Conservation (phyloP, 2,329 filamentous ascomycete species). For the Biscogniauxia marginata region DNA sequence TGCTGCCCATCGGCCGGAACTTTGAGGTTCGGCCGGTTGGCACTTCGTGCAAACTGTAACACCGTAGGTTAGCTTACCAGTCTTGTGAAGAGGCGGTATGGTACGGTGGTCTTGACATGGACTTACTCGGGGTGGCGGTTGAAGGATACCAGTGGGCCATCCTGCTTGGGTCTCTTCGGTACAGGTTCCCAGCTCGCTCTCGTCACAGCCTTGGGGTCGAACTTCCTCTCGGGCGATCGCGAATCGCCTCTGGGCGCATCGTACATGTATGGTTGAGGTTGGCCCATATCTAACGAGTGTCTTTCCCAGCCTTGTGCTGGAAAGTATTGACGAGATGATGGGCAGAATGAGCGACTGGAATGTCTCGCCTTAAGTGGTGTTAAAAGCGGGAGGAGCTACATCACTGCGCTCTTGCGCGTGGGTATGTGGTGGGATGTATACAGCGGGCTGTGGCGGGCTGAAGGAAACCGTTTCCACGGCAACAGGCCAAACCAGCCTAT, state of each 20-base stretch:
- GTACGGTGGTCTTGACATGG: neutral
- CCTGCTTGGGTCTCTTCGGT: constrained; percentile 59
- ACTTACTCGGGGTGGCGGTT: constrained; percentile 84
- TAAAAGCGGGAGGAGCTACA: constrained; percentile 6
- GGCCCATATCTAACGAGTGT: constrained; percentile 26
- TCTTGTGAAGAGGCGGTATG: neutral
- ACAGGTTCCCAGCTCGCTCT: constrained; percentile 72
- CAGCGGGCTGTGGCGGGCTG: neutral
- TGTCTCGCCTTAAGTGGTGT: constrained; percentile 8
- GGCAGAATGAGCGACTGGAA: constrained; percentile 14
- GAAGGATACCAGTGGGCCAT: constrained; percentile 77
- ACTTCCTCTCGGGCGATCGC: constrained; percentile 27
- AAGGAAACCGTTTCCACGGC: constrained; percentile 24
- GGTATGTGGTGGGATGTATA: neutral
- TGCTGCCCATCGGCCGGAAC: constrained; percentile 65
- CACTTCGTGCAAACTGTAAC: constrained; percentile 57
- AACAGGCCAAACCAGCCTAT: constrained; percentile 14
- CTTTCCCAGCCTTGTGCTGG: constrained; percentile 18
- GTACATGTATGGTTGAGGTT: constrained; percentile 32
- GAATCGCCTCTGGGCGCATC: constrained; percentile 27
- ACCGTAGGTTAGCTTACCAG: constrained; percentile 4
- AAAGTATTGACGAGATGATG: constrained; percentile 17
- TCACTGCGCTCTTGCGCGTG: neutral
- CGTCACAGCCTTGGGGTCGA: constrained; percentile 81
- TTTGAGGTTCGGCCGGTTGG: constrained; percentile 60